Base-by-base conservation (phyloP, 257 asterid genomes). In the Verbena officinalis region DNA sequence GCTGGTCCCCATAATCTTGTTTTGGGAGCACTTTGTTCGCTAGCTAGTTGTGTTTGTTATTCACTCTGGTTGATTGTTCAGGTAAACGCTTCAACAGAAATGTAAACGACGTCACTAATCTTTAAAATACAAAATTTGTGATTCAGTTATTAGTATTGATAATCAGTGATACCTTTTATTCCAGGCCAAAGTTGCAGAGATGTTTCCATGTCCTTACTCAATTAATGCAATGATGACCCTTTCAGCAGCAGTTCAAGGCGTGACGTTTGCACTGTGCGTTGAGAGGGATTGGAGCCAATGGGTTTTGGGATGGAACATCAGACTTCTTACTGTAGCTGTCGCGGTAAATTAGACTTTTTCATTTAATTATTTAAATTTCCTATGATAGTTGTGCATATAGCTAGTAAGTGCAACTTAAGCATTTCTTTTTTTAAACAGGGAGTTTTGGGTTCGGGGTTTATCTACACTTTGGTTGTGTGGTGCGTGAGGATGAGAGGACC, bases 21-120 rank as follows among this genome's bases (percentile, higher is more conserved):
- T 12, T 10, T 72, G 1, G 96, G 95, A 5, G 51, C 81, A 2
- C 1, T 73, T 44, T 40, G 84, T 27, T 71, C 79, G 19, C 2
- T 89, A 9, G 49, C 54, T 5, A 73, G 82, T 48, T 79, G 84
- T 27, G 24, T 78, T 1, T 62, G 70, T 34, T 77, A 71, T 36
- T 75, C 95, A 5, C 4, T 79, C n/a, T 77, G 91, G 86, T 65
- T 86, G 51, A 81, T 86, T 30, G n/a, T 76, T 67, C 95, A 83
- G 90, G 96, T 81, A 23, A 38, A 3, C 4, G 5, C 3, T 5
- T 20, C 2, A 10, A 1, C 15, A 51, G 4, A 13, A n/a, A n/a
- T n/a, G n/a, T n/a, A n/a, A n/a, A n/a, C n/a, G n/a, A n/a, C n/a
- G n/a, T n/a, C n/a, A n/a, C n/a, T n/a, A n/a, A n/a, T n/a, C n/a